A percentile compares a stretch with the other conserved stretches of the same genome.
Conservation (phyloP, 495 filamentous ascomycete species). For the Tetracladium marchalianum region DNA sequence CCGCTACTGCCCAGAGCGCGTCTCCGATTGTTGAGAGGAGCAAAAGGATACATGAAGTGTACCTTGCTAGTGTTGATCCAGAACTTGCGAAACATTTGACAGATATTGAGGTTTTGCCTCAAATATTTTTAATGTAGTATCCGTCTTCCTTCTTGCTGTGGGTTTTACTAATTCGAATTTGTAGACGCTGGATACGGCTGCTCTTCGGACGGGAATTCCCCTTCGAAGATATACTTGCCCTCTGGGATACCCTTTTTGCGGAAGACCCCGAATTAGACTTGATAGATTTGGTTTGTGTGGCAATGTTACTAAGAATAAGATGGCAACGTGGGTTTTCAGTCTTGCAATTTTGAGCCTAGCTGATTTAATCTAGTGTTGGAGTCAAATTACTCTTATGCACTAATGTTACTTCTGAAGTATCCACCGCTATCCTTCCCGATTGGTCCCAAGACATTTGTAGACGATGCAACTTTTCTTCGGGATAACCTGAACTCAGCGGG, state of each 20-base stretch:
- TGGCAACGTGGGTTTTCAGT: constrained; percentile 59
- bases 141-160: neutral
- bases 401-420: constrained; percentile 77
- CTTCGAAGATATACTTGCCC: constrained; percentile 67
- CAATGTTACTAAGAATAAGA: constrained; percentile 87
- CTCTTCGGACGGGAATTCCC: constrained; percentile 90
- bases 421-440: constrained; percentile 52
- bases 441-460: constrained; percentile 66
- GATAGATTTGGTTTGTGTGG: constrained; percentile 80
- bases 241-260: constrained; percentile 91
- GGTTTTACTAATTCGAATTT: neutral
- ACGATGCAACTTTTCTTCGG: constrained; percentile 79
- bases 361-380: constrained; percentile 53
- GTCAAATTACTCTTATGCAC: constrained; percentile 74
- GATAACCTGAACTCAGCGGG: constrained; percentile 64
- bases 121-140: constrained; percentile 85
- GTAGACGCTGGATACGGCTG: constrained; percentile 86
- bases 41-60: constrained; percentile 72
- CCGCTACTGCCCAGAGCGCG: constrained; percentile 26
- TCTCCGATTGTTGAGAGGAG: constrained; percentile 82
- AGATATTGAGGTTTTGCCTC: constrained; percentile 82
- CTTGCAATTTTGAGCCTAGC: neutral
- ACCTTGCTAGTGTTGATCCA: constrained; percentile 66
- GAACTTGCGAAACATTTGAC: constrained; percentile 75
- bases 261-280: constrained; percentile 74